Percentiles rank a stretch among this genome's conserved stretches.
phyloP scores from a whole-genome alignment of 306 rosid species.

The Urtica urens region DNA sequence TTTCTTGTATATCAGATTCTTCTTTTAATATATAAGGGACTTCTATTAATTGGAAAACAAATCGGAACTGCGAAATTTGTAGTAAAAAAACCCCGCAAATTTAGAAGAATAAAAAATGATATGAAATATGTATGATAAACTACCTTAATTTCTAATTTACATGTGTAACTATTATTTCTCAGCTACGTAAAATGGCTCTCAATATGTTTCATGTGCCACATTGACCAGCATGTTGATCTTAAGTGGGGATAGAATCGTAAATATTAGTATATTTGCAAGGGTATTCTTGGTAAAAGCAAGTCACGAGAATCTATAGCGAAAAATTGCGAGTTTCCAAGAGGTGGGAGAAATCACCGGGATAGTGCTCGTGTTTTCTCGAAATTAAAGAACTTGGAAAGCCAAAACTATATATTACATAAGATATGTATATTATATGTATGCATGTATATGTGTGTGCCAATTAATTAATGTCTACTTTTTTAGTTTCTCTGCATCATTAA shows the following conservation, averaged over 20 bases:
- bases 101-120: neutral
- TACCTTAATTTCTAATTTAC: neutral
- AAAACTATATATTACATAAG: constrained; percentile 23
- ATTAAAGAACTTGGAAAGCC: constrained; percentile 40
- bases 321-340: constrained; percentile 46
- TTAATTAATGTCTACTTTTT: neutral
- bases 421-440: no score
- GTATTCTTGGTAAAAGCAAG: constrained; percentile 22
- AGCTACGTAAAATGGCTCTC: no score
- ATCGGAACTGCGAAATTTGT: constrained; percentile 12
- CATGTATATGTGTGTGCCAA: neutral
- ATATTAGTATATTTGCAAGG: constrained; percentile 11
- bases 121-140: neutral
- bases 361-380: constrained; percentile 99
- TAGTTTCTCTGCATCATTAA: neutral
- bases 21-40: neutral
- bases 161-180: neutral
- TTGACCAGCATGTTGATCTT: neutral
- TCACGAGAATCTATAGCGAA: constrained; percentile 51
- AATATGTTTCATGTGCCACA: neutral
- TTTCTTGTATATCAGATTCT: constrained; percentile 1
- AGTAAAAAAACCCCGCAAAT: constrained; percentile 4
- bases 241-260: neutral
- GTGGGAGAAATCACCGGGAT: constrained; percentile 94
- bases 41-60: constrained; percentile 4